phyloP scores from a whole-genome alignment of 768 basidiomycete genomes.

The Boletus sp. region DNA sequence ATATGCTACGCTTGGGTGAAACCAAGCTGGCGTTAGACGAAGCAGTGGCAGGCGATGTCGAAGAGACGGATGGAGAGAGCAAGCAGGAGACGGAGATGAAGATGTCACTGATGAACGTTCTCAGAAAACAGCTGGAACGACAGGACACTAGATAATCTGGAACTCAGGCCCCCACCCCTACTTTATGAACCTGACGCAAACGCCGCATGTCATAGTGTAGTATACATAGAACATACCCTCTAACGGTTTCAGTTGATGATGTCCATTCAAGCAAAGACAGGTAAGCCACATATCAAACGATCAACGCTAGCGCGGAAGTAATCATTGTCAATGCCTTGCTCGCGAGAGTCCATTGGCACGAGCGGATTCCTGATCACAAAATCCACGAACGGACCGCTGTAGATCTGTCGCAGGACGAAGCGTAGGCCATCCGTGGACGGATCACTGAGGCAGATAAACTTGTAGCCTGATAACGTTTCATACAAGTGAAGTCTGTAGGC shows the following conservation, averaged over 20 bases:
- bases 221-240: slow-evolving; percentile 23
- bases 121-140: slow-evolving; percentile 78
- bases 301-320: slow-evolving; percentile 82
- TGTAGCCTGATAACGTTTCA: slow-evolving; percentile 90
- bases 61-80: slow-evolving; percentile 56
- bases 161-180: not conserved
- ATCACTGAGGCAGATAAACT: slow-evolving; percentile 93
- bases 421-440: slow-evolving; percentile 81
- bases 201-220: slow-evolving; percentile 12
- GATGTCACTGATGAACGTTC: slow-evolving; percentile 78
- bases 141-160: slow-evolving; percentile 35
- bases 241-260: not conserved
- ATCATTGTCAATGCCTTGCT: slow-evolving; percentile 90
- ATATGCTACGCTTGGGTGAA: slow-evolving; percentile 86
- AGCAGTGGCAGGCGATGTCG: slow-evolving; percentile 79
- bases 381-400: slow-evolving; percentile 91
- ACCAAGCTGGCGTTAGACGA: slow-evolving; percentile 92
- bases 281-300: slow-evolving; percentile 63
- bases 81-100: slow-evolving; percentile 80
- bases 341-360: slow-evolving; percentile 76
- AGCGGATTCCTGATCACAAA: slow-evolving; percentile 93
- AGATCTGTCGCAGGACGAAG: slow-evolving; percentile 82
- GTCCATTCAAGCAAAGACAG: slow-evolving; percentile 38
- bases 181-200: slow-evolving; percentile 10
- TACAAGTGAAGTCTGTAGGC: slow-evolving; percentile 92